These are phyloP conservation scores for Chrysosporium queenslandicum DNA, from an alignment of 2,329 filamentous ascomycete genomes.

Conservation along the genomic window DNA sequence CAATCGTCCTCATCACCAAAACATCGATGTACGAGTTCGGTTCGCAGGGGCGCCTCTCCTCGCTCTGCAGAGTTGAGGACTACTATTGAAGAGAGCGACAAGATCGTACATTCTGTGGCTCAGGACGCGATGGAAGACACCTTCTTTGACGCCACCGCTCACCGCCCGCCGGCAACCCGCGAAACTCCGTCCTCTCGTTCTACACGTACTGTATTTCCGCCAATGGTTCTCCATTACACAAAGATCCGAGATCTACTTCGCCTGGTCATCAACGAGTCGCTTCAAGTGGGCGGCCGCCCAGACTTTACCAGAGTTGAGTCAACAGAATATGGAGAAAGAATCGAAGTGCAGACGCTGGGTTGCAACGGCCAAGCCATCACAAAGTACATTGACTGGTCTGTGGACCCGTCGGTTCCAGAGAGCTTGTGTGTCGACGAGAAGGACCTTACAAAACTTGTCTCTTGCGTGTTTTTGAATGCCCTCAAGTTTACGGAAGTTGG, in stretches of 20 bases:
- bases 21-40: conserved; percentile 27
- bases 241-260: conserved; percentile 39
- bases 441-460: conserved; percentile 54
- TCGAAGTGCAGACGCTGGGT: conserved; percentile 37
- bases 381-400: conserved; percentile 40
- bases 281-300: conserved; percentile 40
- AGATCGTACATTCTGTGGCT: conserved; percentile 30
- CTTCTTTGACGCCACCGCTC: conserved; percentile 31
- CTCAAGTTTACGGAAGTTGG: conserved; percentile 62
- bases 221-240: conserved; percentile 34
- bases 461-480: conserved; percentile 55
- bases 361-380: conserved; percentile 37
- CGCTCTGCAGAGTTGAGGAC: conserved; percentile 34
- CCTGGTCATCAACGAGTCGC: conserved; percentile 39
- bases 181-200: conserved; percentile 21
- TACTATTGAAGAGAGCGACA: conserved; percentile 36
- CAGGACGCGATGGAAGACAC: conserved; percentile 28
- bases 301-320: conserved; percentile 38
- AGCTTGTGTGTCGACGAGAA: conserved; percentile 48
- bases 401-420: conserved; percentile 40
- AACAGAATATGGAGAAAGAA: conserved; percentile 38
- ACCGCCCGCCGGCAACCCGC: conserved; percentile 26
- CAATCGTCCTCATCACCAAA: conserved; percentile 28
- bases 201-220: conserved; percentile 23
- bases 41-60: conserved; percentile 29